phyloP scores from a whole-genome alignment of 1,139 yeast species.

The Pichia terricola region DNA sequence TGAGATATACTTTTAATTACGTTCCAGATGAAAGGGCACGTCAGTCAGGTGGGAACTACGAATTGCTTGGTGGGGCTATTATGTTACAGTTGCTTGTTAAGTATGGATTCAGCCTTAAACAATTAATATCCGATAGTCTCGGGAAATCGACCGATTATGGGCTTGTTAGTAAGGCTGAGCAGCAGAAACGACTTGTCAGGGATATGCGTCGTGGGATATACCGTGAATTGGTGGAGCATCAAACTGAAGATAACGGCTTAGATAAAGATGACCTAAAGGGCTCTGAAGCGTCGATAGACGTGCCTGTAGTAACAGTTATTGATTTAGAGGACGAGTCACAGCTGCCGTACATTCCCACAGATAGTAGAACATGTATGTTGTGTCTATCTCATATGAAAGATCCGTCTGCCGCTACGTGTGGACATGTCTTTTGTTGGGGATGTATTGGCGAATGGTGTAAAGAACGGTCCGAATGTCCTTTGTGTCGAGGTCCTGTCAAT shows the following conservation, averaged over 20 bases:
- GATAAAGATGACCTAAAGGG: not conserved
- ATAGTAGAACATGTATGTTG: conserved; percentile 69
- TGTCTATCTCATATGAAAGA: conserved; percentile 73
- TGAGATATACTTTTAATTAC: conserved; percentile 71
- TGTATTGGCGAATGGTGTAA: conserved; percentile 87
- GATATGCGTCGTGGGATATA: conserved; percentile 1
- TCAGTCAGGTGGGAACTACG: conserved; percentile 52
- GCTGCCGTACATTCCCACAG: conserved; percentile 62
- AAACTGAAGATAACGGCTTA: not conserved
- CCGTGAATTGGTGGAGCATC: conserved; percentile 1
- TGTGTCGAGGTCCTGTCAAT: conserved; percentile 57
- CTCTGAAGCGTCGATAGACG: not conserved
- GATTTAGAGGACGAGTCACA: conserved; percentile 47
- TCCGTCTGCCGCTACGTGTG: conserved; percentile 85
- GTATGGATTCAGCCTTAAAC: conserved; percentile 13
- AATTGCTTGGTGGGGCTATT: conserved; percentile 64
- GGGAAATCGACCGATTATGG: not conserved
- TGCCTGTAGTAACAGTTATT: conserved; percentile 19
- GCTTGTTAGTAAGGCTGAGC: not conserved
- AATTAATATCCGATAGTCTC: not conserved
- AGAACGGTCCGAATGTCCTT: conserved; percentile 81
- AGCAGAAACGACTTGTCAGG: not conserved
- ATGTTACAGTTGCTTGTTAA: conserved; percentile 50
- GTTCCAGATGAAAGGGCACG: conserved; percentile 32
- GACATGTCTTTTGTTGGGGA: conserved; percentile 89